Evolutionary conservation across 2,329 filamentous ascomycete species (phyloP).

Genomic region (Fusarium sp.): DNA sequence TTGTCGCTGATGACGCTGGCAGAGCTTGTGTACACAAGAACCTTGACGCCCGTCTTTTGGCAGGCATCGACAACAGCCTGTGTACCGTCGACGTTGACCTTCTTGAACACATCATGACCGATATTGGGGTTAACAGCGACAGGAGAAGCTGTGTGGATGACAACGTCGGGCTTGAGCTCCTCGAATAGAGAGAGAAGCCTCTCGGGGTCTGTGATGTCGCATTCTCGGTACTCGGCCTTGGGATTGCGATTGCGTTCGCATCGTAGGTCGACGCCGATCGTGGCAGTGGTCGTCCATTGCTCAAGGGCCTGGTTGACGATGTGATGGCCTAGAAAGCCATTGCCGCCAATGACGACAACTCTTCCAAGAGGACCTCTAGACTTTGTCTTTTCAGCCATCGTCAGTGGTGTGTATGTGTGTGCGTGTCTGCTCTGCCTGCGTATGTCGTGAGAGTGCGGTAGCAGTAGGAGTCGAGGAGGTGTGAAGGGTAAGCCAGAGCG

Average conservation of each 20-base stretch:
- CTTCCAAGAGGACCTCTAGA: constrained; percentile 66
- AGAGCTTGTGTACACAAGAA: constrained; percentile 90
- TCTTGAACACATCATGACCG: constrained; percentile 73
- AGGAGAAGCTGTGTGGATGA: constrained; percentile 91
- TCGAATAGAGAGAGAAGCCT: constrained; percentile 72
- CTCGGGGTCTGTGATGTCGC: constrained; percentile 77
- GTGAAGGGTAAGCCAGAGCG: constrained; percentile 13
- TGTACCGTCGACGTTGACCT: constrained; percentile 91
- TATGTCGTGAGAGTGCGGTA: background rate
- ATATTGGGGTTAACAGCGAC: constrained; percentile 64
- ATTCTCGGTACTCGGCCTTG: constrained; percentile 73
- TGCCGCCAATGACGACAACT: constrained; percentile 83
- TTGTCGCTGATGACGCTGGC: constrained; percentile 90
- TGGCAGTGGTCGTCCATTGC: constrained; percentile 58
- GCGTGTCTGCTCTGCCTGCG: background rate
- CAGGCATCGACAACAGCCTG: constrained; percentile 79
- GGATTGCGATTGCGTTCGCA: constrained; percentile 75
- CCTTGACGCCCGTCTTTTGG: constrained; percentile 75
- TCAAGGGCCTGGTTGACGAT: constrained; percentile 78
- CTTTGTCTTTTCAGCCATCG: constrained; percentile 18
- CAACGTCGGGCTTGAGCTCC: constrained; percentile 77
- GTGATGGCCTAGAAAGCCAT: constrained; percentile 86
- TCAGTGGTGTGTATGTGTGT: background rate
- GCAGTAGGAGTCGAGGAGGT: constrained; percentile 9
- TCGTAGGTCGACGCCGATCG: constrained; percentile 78